Base-by-base conservation (phyloP, 192 early-diverging fungal species). In the Coemansia sp. region DNA sequence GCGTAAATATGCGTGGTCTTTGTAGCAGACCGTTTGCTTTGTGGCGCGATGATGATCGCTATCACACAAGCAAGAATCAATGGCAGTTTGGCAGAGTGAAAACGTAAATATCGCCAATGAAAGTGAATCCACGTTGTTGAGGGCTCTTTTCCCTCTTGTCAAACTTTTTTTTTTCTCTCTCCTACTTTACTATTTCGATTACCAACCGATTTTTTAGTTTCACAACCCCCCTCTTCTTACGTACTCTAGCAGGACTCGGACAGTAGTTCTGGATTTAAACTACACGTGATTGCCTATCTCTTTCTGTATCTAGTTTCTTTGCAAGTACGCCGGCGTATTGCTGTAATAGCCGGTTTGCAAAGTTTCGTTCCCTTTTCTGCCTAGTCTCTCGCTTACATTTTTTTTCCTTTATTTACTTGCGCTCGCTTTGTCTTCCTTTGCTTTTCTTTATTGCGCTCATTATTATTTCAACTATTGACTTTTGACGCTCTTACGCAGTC, bases 11-110 rank as follows among this genome's bases (percentile, higher is more conserved):
- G 49, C 44, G 44, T 22, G 49, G 49, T 20, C 49, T 50, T 50
- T 50, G 49, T 50, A 24, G 49, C 49, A 20, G n/a, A 50, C 29
- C 57, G 29, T 8, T 60, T 60, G 57, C 57, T 60, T 60, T 60
- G 57, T 60, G 57, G 57, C 57, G 57, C 31, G 57, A 50, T 33
- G 57, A 60, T 60, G 57, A 60, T 60, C 57, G 57, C 57, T 60
- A 60, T 60, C 57, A 16, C 29, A 33, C 31, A 60, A 33, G 57
- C 57, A 34, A 31, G 53, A 55, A 55, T 55, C 53, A 55, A 55
- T 52, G 49, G 49, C 22, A 10, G 49, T 46, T 18, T 20, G 47
- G 36, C 36, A 53, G 11, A 10, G 31, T 2, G 15, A 60, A 60
- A 60, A 60, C 16, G 57, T 60, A 60, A 60, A 60, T 60, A 60